Conservation (phyloP, 164 flowering plant species). For the Dillenia turbinata region DNA sequence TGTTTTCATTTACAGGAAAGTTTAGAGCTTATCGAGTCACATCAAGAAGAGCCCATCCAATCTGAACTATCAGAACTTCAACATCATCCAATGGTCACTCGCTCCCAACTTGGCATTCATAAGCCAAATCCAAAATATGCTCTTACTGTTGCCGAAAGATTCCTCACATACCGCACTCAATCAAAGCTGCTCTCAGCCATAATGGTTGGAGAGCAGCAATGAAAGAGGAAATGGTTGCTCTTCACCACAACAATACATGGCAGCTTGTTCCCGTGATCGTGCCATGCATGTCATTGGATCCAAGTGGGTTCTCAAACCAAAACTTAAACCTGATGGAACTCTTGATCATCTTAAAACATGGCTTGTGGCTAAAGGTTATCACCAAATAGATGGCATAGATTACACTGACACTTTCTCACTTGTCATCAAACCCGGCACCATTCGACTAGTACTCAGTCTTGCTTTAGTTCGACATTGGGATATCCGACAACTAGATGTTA, state of each 20-base stretch:
- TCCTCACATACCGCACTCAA: background rate
- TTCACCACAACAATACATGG: constrained; percentile 6
- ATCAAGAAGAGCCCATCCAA: too few species aligned
- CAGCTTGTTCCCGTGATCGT: background rate
- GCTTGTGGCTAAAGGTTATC: constrained; percentile 5
- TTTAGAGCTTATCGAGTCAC: too few species aligned
- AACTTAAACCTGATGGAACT: background rate
- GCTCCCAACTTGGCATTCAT: too few species aligned
- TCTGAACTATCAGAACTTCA: too few species aligned
- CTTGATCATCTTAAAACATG: background rate
- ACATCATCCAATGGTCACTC: too few species aligned
- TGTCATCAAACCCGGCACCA: constrained; percentile 2
- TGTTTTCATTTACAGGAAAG: too few species aligned
- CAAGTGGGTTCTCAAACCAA: constrained; percentile 1
- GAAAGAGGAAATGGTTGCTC: background rate
- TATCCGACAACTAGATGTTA: constrained; percentile 1
- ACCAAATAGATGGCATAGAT: too few species aligned
- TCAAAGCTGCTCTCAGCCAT: background rate
- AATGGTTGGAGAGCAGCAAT: constrained; percentile 1
- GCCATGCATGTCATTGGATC: background rate
- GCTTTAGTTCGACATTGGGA: background rate
- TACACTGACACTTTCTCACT: constrained; percentile 3
- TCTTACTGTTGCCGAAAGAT: background rate
- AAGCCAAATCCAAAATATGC: too few species aligned
- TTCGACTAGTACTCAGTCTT: background rate